Evolutionary conservation across 2,329 filamentous ascomycete genomes (phyloP), one percentile per base, ranked within the genome.

Genomic region (Hymenoscyphus salicellus): DNA sequence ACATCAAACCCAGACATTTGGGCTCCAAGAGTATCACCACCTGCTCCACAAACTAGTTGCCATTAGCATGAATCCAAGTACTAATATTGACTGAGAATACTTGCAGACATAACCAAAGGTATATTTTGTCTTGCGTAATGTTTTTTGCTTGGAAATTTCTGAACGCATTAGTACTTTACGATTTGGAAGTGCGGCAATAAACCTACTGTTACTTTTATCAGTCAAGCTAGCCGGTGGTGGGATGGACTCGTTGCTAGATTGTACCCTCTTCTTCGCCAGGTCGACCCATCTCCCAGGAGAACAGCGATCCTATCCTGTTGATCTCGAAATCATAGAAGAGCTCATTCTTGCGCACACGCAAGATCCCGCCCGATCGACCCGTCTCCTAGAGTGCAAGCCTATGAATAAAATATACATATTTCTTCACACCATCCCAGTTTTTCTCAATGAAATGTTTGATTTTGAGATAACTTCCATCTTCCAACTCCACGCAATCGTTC

Each of bases 11-110:
- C 52, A 17, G 52, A 5, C 11, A 10, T 28, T 28, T 55, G 23
- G 11, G 52, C 52, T 14, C 52, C 52, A 28, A 28, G 11, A 32
- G 26, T 55, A 7, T 16, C 52, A 7, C 52, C 52, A 7, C 52
- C 52, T 17, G 52, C 23, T 28, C 52, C 52, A 30, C 52, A 55
- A 8, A 55, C 26, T 55, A 55, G 52, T 4, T 28, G 28, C 23
- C 8, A 63, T 68, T 20, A 70, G 55, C 17, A 20, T 46, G 43
- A 23, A 8, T 23, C 1, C 17, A 20, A 23, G n/a, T 46, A 11
- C 2, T 46, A n/a, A 46, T 46, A 46, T 46, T 46, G 43, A 11
- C 5, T 17, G 10, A 23, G 43, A 46, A 46, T 11, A 46, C 43
- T 46, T 46, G 6, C 43, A 46, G 20, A 5, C 17, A 46, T 46